These are phyloP conservation scores for Neopestalotiopsis sp. DNA, from an alignment of 2,329 filamentous ascomycete species.

Conservation along the genomic window DNA sequence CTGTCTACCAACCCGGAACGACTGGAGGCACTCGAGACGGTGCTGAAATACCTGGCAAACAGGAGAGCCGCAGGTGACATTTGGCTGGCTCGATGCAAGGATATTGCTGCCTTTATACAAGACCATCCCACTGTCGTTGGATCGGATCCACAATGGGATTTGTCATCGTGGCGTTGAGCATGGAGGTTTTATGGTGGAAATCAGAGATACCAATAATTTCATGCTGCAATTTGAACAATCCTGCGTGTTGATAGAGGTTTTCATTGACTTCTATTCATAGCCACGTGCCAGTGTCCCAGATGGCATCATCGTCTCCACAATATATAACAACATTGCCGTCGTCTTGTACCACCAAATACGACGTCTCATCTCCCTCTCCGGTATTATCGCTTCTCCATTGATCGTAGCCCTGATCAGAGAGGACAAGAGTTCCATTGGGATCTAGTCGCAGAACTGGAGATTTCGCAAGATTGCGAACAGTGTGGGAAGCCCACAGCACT, in stretches of 20 bases:
- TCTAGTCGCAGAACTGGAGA: not conserved
- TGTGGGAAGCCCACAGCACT: slow-evolving; percentile 3
- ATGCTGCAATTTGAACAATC: too few species aligned
- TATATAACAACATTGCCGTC: not conserved
- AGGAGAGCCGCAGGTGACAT: too few species aligned
- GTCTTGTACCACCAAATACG: not conserved
- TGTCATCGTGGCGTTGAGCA: too few species aligned
- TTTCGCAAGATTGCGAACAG: not conserved
- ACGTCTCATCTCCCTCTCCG: not conserved
- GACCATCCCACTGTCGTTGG: too few species aligned
- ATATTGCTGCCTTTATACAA: too few species aligned
- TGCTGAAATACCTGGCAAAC: too few species aligned
- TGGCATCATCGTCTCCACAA: not conserved
- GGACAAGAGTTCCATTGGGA: not conserved
- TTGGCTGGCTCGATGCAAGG: too few species aligned
- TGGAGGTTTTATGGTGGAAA: too few species aligned
- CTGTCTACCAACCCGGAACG: too few species aligned
- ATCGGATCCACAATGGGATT: too few species aligned
- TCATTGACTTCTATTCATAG: not conserved
- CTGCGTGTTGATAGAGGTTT: not conserved
- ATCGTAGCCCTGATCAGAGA: not conserved
- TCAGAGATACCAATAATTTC: too few species aligned
- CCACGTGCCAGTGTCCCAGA: not conserved
- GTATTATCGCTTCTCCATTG: not conserved
- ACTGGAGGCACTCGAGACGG: too few species aligned